A percentile compares a stretch with the other conserved stretches of the same genome.
Evolutionary conservation across 2,329 filamentous ascomycete genomes (phyloP).

Genomic region (Phialophora tarda): DNA sequence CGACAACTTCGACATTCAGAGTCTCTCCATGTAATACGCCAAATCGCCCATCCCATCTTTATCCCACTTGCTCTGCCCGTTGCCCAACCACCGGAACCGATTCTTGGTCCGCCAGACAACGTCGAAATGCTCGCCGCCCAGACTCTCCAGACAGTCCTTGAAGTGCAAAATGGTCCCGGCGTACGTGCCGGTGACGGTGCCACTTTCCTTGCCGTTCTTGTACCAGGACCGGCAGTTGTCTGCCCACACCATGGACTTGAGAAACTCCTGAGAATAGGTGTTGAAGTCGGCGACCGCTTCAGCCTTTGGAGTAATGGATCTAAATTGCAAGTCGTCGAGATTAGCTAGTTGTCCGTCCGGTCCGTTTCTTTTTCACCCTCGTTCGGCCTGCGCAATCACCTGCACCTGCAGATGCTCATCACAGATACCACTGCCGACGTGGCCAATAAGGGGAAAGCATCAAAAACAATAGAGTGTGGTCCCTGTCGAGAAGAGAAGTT

Average conservation of each 20-base stretch:
- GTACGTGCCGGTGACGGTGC: constrained; percentile 22
- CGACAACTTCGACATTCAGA: constrained; percentile 15
- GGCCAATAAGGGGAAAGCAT: constrained; percentile 16
- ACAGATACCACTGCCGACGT: constrained; percentile 16
- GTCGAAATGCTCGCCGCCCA: constrained; percentile 41
- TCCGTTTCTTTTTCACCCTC: constrained; percentile 16
- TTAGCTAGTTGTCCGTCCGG: constrained; percentile 17
- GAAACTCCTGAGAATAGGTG: constrained; percentile 49
- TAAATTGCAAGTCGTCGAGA: constrained; percentile 21
- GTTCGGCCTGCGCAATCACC: constrained; percentile 13
- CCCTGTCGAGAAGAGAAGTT: constrained; percentile 18
- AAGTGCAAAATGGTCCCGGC: constrained; percentile 39
- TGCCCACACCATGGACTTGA: constrained; percentile 41
- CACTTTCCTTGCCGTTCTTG: constrained; percentile 43
- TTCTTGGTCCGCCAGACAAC: constrained; percentile 14
- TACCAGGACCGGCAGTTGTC: constrained; percentile 53
- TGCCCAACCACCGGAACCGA: constrained; percentile 47
- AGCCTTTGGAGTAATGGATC: constrained; percentile 35
- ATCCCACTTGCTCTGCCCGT: constrained; percentile 34
- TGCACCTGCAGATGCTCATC: constrained; percentile 17
- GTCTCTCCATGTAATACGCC: constrained; percentile 20
- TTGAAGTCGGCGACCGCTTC: constrained; percentile 43
- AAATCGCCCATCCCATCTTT: constrained; percentile 19
- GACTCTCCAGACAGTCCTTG: constrained; percentile 38
- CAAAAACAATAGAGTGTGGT: constrained; percentile 30